A percentile compares a stretch with the other conserved stretches of the same genome.
Conservation (phyloP, 1,284 basidiomycete genomes). For the Boletus mariae region DNA sequence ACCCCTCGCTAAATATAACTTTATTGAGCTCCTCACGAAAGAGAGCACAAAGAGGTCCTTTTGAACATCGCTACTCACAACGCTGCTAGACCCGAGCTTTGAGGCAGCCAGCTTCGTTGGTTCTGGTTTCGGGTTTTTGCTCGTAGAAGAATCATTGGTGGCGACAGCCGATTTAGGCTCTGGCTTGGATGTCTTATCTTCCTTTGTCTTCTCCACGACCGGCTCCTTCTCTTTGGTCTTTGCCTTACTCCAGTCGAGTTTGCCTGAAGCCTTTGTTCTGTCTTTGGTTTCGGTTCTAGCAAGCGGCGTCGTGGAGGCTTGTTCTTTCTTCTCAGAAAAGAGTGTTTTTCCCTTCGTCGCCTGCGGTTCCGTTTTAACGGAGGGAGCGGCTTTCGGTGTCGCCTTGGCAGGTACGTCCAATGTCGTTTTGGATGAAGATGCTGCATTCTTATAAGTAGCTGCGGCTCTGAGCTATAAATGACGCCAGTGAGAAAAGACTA, state of each 20-base stretch:
- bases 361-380: conserved; percentile 15
- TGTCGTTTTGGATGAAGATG: conserved; percentile 32
- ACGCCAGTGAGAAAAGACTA: not conserved
- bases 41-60: conserved; percentile 8
- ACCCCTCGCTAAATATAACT: conserved; percentile 44
- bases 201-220: conserved; percentile 22
- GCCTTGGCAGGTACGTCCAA: conserved; percentile 20
- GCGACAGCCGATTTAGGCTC: conserved; percentile 5
- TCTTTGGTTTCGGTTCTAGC: conserved; percentile 17
- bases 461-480: conserved; percentile 17
- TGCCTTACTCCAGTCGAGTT: conserved; percentile 63
- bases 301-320: conserved; percentile 7
- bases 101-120: not conserved
- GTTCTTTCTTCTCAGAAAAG: conserved; percentile 15
- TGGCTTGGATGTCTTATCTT: conserved; percentile 24
- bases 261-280: conserved; percentile 50
- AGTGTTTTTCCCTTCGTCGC: conserved; percentile 16
- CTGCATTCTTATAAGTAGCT: not conserved
- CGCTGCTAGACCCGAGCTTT: not conserved
- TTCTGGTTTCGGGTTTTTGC: not conserved
- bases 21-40: conserved; percentile 8
- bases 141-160: not conserved
- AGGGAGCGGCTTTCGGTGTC: conserved; percentile 2
- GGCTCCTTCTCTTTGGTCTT: conserved; percentile 37
- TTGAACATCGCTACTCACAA: not conserved